These are phyloP conservation scores for Nymphaea colorata DNA, from an alignment of 164 flowering plant genomes.

Conservation along the genomic window DNA sequence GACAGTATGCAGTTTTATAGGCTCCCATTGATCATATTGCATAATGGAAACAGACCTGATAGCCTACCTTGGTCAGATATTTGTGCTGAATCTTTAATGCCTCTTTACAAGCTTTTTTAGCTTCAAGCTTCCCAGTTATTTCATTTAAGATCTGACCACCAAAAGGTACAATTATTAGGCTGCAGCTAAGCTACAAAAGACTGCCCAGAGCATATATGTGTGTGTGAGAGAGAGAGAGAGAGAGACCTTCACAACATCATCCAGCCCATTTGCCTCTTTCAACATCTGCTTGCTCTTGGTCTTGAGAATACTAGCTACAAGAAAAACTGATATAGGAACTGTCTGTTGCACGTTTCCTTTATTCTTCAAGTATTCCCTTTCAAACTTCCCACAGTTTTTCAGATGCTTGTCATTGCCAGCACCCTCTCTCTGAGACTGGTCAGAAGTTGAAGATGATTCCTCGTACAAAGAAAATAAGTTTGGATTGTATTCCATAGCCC, in stretches of 20 bases:
- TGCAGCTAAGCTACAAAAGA: neutral
- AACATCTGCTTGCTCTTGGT: slow-evolving; percentile 56
- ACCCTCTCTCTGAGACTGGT: neutral
- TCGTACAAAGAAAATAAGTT: slow-evolving; percentile 55
- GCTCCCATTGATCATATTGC: too few species aligned
- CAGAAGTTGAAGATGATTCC: slow-evolving; percentile 12
- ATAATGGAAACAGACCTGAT: too few species aligned
- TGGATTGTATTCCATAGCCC: slow-evolving; percentile 98
- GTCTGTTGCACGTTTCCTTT: slow-evolving; percentile 36
- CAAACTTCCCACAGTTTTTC: slow-evolving; percentile 79
- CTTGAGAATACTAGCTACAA: slow-evolving; percentile 80
- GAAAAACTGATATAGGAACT: slow-evolving; percentile 51
- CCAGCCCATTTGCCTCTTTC: slow-evolving; percentile 76
- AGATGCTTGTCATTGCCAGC: slow-evolving; percentile 28
- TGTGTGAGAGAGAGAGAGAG: slow-evolving; percentile 5
- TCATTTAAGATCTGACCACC: slow-evolving; percentile 57
- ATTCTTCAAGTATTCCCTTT: slow-evolving; percentile 42
- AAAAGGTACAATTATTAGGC: neutral
- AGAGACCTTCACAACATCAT: slow-evolving; percentile 74
- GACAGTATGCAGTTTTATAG: too few species aligned
- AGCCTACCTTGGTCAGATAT: slow-evolving; percentile 22
- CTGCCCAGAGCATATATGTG: too few species aligned
- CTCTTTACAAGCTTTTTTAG: slow-evolving; percentile 60
- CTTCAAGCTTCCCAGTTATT: slow-evolving; percentile 62
- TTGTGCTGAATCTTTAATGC: slow-evolving; percentile 75